A percentile compares a stretch with the other conserved stretches of the same genome.
Conservation (phyloP, 2,329 filamentous ascomycete species). For the Aspergillus proliferans region DNA sequence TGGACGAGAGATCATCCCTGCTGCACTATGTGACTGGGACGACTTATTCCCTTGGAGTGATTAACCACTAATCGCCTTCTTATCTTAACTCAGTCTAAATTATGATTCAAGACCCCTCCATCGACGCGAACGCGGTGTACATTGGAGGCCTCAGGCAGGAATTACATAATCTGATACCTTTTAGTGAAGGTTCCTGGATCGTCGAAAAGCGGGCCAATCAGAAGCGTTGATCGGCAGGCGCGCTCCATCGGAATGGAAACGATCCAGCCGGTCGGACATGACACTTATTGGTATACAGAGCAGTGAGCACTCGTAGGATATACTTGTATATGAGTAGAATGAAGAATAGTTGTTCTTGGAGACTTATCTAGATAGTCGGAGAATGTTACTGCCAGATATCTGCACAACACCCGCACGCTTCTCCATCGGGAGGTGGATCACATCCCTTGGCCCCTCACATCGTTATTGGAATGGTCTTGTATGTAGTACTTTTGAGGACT, state of each 20-base stretch:
- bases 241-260: neutral
- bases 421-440: neutral
- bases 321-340: neutral
- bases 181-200: neutral
- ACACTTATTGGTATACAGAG: neutral
- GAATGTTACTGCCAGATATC: neutral
- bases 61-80: too few relatives aligned
- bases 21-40: too few relatives aligned
- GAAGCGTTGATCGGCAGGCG: neutral
- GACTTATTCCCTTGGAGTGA: too few relatives aligned
- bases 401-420: neutral
- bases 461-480: neutral
- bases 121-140: too few relatives aligned
- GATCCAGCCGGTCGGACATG: neutral
- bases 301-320: neutral
- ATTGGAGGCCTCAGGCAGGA: slow-evolving; percentile 5
- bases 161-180: too few relatives aligned
- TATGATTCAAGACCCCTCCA: too few relatives aligned
- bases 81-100: too few relatives aligned
- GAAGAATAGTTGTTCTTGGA: neutral
- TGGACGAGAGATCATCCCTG: too few relatives aligned
- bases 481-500: neutral
- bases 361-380: neutral
- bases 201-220: neutral
- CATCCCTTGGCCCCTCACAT: neutral